phyloP scores from a whole-genome alignment of 768 basidiomycete genomes.

The Lactifluus subvellereus region DNA sequence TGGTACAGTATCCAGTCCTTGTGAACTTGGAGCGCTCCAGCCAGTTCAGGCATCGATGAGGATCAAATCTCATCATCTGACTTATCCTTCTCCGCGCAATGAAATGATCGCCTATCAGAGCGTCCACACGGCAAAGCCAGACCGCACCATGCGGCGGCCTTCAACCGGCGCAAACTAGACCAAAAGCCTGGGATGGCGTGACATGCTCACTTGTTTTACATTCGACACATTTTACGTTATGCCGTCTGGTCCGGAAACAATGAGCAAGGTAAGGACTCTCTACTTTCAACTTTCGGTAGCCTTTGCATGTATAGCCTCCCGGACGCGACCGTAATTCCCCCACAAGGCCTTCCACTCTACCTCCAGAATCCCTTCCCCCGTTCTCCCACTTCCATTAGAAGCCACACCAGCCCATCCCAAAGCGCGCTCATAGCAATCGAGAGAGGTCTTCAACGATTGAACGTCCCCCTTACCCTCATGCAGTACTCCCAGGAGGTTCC shows the following conservation, averaged over 20 bases:
- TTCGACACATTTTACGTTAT: background rate
- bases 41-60: background rate
- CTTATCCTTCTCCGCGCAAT: too few relatives aligned
- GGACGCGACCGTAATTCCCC: conserved; percentile 52
- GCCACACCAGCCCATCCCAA: conserved; percentile 58
- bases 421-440: conserved; percentile 64
- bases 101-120: too few relatives aligned
- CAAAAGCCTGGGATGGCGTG: background rate
- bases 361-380: conserved; percentile 50
- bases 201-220: background rate
- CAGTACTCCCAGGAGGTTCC: conserved; percentile 67
- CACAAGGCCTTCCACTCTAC: conserved; percentile 56
- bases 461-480: conserved; percentile 39
- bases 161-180: background rate
- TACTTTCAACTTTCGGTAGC: background rate
- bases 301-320: conserved; percentile 8
- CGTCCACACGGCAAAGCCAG: background rate
- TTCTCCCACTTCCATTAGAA: conserved; percentile 33
- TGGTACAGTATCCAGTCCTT: too few relatives aligned
- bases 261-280: background rate
- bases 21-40: too few relatives aligned
- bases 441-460: conserved; percentile 37
- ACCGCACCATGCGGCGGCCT: background rate
- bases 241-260: too few relatives aligned
- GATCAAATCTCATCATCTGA: background rate